These are phyloP conservation scores for Dictyostelium intermedium DNA, from an alignment of 78 protist species.

Conservation along the genomic window DNA sequence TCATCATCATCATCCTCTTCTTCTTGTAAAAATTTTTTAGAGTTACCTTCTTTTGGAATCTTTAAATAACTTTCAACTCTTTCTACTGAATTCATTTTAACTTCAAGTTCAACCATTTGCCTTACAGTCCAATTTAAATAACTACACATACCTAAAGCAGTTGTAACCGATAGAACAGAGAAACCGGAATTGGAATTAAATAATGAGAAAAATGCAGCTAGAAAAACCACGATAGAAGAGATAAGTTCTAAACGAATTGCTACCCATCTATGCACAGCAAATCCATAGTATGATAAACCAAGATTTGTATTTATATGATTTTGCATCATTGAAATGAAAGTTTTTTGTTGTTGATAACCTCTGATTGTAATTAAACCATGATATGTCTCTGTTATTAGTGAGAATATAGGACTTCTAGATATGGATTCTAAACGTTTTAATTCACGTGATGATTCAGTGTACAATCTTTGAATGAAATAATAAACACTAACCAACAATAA, in stretches of 20 bases:
- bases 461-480: slow-evolving; percentile 78
- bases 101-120: slow-evolving; percentile 70
- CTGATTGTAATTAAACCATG: slow-evolving; percentile 93
- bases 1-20: background rate
- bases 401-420: slow-evolving; percentile 89
- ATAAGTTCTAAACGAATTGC: slow-evolving; percentile 81
- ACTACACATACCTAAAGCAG: slow-evolving; percentile 54
- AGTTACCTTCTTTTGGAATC: slow-evolving; percentile 55
- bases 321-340: background rate
- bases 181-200: slow-evolving; percentile 72
- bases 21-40: background rate
- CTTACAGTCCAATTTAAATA: slow-evolving; percentile 20
- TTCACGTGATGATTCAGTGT: slow-evolving; percentile 81
- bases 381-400: slow-evolving; percentile 84
- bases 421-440: slow-evolving; percentile 88
- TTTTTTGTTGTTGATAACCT: slow-evolving; percentile 47
- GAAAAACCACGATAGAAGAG: slow-evolving; percentile 41
- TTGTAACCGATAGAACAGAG: slow-evolving; percentile 26
- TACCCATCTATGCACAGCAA: slow-evolving; percentile 85
- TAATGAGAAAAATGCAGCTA: slow-evolving; percentile 3
- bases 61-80: slow-evolving; percentile 10
- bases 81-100: slow-evolving; percentile 83
- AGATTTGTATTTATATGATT: slow-evolving; percentile 18
- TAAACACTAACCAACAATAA: slow-evolving; percentile 37
- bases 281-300: slow-evolving; percentile 24